A percentile compares a stretch with the other conserved stretches of the same genome.
Conservation (phyloP, 352 stramenopile species). For the Bremia lactucae region DNA sequence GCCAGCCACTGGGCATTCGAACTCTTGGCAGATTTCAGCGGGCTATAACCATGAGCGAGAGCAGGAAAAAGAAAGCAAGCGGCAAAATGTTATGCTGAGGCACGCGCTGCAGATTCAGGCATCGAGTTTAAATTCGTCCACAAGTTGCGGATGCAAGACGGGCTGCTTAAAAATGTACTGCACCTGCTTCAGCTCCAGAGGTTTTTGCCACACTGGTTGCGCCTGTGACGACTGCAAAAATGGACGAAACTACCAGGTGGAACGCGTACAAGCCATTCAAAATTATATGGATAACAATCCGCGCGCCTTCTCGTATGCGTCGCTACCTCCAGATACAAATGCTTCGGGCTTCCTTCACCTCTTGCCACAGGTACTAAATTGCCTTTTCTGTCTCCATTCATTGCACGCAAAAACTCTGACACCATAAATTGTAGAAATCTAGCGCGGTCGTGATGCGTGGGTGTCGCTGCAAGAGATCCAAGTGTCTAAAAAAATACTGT, state of each 20-base stretch:
- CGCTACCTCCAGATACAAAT: constrained; percentile 17
- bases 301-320: constrained; percentile 60
- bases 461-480: constrained; percentile 95
- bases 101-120: constrained; percentile 66
- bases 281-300: constrained; percentile 68
- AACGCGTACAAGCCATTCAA: constrained; percentile 67
- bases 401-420: not conserved
- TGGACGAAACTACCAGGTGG: constrained; percentile 32
- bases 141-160: constrained; percentile 77
- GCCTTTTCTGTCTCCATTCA: not conserved
- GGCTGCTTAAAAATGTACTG: constrained; percentile 84
- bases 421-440: constrained; percentile 30
- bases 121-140: constrained; percentile 57
- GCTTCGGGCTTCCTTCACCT: constrained; percentile 52
- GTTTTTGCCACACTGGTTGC: constrained; percentile 67
- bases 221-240: constrained; percentile 72
- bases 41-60: constrained; percentile 16
- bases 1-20: constrained; percentile 1
- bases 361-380: constrained; percentile 36
- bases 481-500: constrained; percentile 98
- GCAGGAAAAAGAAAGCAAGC: constrained; percentile 30
- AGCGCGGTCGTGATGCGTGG: constrained; percentile 67
- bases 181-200: constrained; percentile 71
- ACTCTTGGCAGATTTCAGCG: constrained; percentile 9
- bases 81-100: constrained; percentile 33